Evolutionary conservation across 2,329 filamentous ascomycete genomes (phyloP), one percentile per base, ranked within the genome.

Genomic region (Mycosphaerella sp.): DNA sequence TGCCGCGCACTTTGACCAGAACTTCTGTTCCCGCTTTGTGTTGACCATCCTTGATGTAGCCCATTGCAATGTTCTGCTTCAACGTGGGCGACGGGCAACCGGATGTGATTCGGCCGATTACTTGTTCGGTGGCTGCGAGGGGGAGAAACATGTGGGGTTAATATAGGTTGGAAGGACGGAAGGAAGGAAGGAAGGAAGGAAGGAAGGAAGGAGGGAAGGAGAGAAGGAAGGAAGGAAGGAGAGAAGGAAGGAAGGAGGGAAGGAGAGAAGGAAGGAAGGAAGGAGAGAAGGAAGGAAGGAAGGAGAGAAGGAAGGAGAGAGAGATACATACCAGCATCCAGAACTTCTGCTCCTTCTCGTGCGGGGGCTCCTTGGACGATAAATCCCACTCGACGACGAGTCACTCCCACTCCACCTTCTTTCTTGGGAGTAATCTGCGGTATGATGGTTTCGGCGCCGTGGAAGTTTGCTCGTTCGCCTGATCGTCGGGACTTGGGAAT

Each of bases 61-160:
- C 93, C 93, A 98, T 98, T 53, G 92, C 90, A 59, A 98, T 92
- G 71, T 97, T 96, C 76, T 86, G 86, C 60, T 85, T 84, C 45
- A 96, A 75, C 0, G 86, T 88, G 2, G 93, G 93, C 67, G 86
- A 91, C 0, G 93, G 93, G 61, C 89, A 88, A 12, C 93, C 93
- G 63, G 89, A 95, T 4, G 93, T 98, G 58, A 98, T 78, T 36
- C 77, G 79, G 11, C 93, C 93, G 52, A 97, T 79, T 63, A 81
- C 80, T 62, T 85, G 69, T 32, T 82, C 83, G 5, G 81, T 78
- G 56, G 42, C 11, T 23, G 36, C 4, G 26, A 29, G 17, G 21
- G 21, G 9, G 17, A 42, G 40, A n/a, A 42, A 17, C 6, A 39
- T 2, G 3, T 21, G 14, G 36, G 5, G 6, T 21, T 14, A 17